A percentile compares a stretch with the other conserved stretches of the same genome.
Evolutionary conservation across 805 yeast genomes (phyloP).

Genomic region (Metschnikowia proteae): DNA sequence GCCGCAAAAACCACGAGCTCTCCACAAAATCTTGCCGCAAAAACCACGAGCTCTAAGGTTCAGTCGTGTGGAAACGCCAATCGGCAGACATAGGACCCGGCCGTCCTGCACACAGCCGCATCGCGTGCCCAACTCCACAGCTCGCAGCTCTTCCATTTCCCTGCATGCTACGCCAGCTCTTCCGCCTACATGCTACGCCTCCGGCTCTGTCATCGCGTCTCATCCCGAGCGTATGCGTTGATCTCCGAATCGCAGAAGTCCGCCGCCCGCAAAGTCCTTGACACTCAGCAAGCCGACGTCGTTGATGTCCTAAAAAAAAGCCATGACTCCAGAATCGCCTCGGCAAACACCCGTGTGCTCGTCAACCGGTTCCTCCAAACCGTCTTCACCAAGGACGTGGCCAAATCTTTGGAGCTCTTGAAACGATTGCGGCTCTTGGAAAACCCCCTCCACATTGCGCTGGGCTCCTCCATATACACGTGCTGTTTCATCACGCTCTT

Average conservation of each 20-base stretch:
- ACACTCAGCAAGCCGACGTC: slow-evolving; percentile 10
- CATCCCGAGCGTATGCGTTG: background rate
- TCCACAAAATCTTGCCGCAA: no score
- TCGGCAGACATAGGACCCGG: no score
- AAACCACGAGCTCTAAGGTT: no score
- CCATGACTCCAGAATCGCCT: slow-evolving; percentile 2
- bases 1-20: no score
- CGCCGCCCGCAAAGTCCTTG: slow-evolving; percentile 5
- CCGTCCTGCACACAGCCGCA: no score
- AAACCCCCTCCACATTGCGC: background rate
- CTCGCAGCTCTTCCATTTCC: background rate
- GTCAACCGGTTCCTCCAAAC: slow-evolving; percentile 16
- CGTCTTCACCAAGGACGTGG: slow-evolving; percentile 11
- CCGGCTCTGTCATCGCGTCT: background rate
- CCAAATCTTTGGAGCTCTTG: slow-evolving; percentile 5
- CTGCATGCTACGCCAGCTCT: background rate
- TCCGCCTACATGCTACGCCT: background rate
- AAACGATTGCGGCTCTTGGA: slow-evolving; percentile 5
- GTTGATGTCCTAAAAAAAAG: slow-evolving; percentile 1
- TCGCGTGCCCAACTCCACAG: no score
- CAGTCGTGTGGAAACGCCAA: no score
- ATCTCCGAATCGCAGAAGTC: background rate
- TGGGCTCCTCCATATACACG: slow-evolving; percentile 7
- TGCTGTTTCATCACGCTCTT: slow-evolving; percentile 13
- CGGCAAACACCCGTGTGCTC: slow-evolving; percentile 8